Conservation (phyloP, 306 rosid species). For the Quercus parvula region DNA sequence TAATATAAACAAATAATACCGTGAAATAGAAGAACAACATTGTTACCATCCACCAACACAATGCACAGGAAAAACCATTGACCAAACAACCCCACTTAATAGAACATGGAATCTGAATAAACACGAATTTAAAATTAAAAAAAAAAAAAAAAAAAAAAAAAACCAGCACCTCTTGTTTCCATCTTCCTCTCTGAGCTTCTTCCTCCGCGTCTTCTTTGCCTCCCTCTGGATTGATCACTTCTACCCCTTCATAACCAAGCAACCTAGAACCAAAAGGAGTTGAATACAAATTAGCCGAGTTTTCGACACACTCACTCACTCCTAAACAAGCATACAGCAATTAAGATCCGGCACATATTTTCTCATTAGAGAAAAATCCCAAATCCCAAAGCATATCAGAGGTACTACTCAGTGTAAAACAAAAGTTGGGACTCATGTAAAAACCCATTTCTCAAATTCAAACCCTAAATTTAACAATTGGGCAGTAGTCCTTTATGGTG, state of each 20-base stretch:
- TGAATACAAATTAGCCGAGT: constrained; percentile 17
- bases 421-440: background rate
- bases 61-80: background rate
- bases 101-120: constrained; percentile 1
- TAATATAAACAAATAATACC: background rate
- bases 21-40: no score
- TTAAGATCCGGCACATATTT: background rate
- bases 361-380: background rate
- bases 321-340: background rate
- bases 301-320: background rate
- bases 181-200: constrained; percentile 90
- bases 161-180: constrained; percentile 72
- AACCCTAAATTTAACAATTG: background rate
- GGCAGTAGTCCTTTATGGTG: no score
- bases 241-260: constrained; percentile 85
- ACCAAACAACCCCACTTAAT: background rate
- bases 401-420: background rate
- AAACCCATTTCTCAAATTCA: background rate
- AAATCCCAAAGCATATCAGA: no score
- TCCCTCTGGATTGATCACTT: constrained; percentile 93
- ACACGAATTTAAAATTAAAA: background rate
- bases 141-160: background rate
- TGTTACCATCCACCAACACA: no score
- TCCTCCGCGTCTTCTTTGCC: constrained; percentile 90
- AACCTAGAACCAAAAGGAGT: constrained; percentile 39